Conservation (phyloP, 2,329 filamentous ascomycete genomes). For the Talaromyces piceae region DNA sequence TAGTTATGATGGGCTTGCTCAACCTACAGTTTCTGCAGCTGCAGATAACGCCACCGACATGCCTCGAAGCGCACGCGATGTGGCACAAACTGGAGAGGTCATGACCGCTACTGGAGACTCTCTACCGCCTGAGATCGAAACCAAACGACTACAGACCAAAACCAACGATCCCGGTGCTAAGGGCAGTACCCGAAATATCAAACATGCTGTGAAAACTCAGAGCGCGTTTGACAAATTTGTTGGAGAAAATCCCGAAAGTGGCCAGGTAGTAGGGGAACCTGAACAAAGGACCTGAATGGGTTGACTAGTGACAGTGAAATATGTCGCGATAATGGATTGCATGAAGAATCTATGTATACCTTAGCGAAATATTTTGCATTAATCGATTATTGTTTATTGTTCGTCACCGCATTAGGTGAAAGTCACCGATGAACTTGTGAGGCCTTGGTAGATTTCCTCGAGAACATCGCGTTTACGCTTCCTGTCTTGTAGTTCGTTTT, state of each 20-base stretch:
- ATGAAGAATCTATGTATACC: background rate
- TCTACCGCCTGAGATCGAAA: constrained; percentile 30
- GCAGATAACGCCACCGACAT: constrained; percentile 45
- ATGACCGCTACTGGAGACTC: constrained; percentile 35
- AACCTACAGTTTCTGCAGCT: constrained; percentile 30
- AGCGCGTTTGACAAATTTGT: constrained; percentile 32
- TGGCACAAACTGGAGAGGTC: constrained; percentile 29
- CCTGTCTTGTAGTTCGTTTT: constrained; percentile 44
- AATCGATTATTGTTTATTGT: too few relatives aligned
- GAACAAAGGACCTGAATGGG: constrained; percentile 6
- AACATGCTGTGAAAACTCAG: constrained; percentile 32
- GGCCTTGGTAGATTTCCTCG: constrained; percentile 68
- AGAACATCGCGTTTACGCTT: constrained; percentile 70
- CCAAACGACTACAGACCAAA: constrained; percentile 31
- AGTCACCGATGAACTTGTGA: constrained; percentile 65
- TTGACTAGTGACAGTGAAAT: background rate
- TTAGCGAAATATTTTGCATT: background rate
- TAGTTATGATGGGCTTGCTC: constrained; percentile 39
- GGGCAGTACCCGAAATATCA: constrained; percentile 30
- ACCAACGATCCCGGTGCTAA: constrained; percentile 28
- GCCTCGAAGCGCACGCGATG: constrained; percentile 31
- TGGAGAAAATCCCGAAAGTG: constrained; percentile 27
- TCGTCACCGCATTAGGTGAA: constrained; percentile 39
- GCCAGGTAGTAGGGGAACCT: constrained; percentile 20
- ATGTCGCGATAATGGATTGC: too few relatives aligned